phyloP scores from a whole-genome alignment of 345 rosid species.

The Pugionium dolabratum region DNA sequence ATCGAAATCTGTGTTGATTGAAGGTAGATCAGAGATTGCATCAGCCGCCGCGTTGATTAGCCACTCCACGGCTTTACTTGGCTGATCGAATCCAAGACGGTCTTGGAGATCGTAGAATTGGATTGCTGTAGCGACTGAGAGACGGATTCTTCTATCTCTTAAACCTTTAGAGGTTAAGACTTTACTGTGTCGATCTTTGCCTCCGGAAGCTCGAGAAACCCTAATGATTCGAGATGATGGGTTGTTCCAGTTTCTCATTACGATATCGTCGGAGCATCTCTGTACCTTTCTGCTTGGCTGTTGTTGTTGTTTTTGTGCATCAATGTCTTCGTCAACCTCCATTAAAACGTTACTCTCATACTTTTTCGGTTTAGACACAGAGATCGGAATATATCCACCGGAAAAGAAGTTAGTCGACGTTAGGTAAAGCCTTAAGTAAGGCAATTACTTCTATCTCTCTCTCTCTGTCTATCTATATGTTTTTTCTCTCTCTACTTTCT shows the following conservation, averaged over 20 bases:
- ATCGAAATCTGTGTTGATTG: slow-evolving; percentile 52
- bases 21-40: slow-evolving; percentile 80
- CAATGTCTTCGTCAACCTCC: slow-evolving; percentile 73
- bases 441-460: slow-evolving; percentile 44
- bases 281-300: slow-evolving; percentile 51
- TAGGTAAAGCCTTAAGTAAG: slow-evolving; percentile 18
- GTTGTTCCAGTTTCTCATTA: slow-evolving; percentile 54
- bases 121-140: slow-evolving; percentile 85
- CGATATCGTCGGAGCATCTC: slow-evolving; percentile 44
- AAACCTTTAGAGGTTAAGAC: slow-evolving; percentile 88
- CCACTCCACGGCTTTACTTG: slow-evolving; percentile 98
- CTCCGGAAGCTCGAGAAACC: slow-evolving; percentile 95
- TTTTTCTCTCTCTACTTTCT: slow-evolving; percentile 54
- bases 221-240: slow-evolving; percentile 82
- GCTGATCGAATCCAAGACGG: slow-evolving; percentile 88
- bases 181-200: slow-evolving; percentile 34
- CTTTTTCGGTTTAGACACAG: slow-evolving; percentile 36
- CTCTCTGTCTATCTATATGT: slow-evolving; percentile 14
- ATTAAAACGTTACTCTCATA: slow-evolving; percentile 72
- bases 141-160: slow-evolving; percentile 80
- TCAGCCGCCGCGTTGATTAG: slow-evolving; percentile 79
- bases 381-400: no score
- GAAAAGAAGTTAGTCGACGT: not conserved
- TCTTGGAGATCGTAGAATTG: slow-evolving; percentile 95
- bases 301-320: slow-evolving; percentile 48